These are phyloP conservation scores for Phytophthora constricta DNA, from an alignment of 352 stramenopile genomes.

Conservation along the genomic window DNA sequence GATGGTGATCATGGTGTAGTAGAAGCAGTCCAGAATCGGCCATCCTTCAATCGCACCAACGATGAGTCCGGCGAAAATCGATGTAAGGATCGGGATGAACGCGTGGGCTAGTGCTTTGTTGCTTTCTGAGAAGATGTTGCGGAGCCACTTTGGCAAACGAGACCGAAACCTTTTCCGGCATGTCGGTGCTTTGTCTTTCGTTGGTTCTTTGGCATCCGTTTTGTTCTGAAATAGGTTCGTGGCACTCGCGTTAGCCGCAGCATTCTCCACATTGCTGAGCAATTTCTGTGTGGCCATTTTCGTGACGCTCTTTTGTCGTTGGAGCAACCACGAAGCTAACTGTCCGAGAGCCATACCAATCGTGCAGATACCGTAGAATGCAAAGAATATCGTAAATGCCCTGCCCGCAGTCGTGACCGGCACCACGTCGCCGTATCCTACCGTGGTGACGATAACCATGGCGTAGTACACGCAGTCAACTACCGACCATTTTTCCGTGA, in stretches of 20 bases:
- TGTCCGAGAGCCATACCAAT: slow-evolving; percentile 71
- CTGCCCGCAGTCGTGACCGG: slow-evolving; percentile 63
- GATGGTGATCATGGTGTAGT: slow-evolving; percentile 92
- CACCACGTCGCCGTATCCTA: slow-evolving; percentile 87
- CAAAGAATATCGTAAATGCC: slow-evolving; percentile 90
- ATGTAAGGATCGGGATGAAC: slow-evolving; percentile 55
- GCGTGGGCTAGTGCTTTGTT: slow-evolving; percentile 56
- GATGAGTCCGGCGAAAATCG: slow-evolving; percentile 58
- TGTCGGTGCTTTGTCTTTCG: slow-evolving; percentile 10
- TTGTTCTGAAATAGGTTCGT: slow-evolving; percentile 30
- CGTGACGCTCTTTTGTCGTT: slow-evolving; percentile 58
- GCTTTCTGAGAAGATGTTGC: slow-evolving; percentile 53
- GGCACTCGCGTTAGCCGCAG: slow-evolving; percentile 25
- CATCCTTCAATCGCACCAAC: slow-evolving; percentile 67
- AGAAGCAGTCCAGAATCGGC: slow-evolving; percentile 87
- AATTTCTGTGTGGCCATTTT: slow-evolving; percentile 64
- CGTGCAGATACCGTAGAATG: slow-evolving; percentile 75
- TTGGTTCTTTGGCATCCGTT: slow-evolving; percentile 6
- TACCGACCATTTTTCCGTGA: slow-evolving; percentile 57
- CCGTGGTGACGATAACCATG: slow-evolving; percentile 93
- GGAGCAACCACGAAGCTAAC: slow-evolving; percentile 60
- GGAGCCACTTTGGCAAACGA: slow-evolving; percentile 39
- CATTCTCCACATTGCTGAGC: slow-evolving; percentile 54
- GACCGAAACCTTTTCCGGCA: slow-evolving; percentile 20
- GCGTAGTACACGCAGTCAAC: slow-evolving; percentile 92